Evolutionary conservation across 352 stramenopile species (phyloP).

Genomic region (Globisporangium carolinianum): DNA sequence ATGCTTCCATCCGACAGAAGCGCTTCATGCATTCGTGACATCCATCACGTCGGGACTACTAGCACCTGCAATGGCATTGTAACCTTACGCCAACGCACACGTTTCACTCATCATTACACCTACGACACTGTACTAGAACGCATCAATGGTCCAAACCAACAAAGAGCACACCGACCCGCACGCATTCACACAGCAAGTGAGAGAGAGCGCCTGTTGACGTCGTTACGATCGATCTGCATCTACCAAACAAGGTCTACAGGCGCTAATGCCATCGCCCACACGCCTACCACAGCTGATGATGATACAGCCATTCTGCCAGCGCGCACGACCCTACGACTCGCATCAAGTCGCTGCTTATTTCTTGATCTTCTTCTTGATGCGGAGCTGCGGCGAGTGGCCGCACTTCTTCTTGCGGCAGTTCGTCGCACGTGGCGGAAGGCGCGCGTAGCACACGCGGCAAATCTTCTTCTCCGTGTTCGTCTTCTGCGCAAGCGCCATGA

Average conservation of each 20-base stretch:
- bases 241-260: constrained; percentile 1
- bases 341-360: constrained; percentile 37
- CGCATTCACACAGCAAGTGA: constrained; percentile 1
- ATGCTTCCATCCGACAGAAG: no score
- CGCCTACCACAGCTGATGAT: background rate
- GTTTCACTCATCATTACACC: no score
- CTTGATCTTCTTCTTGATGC: constrained; percentile 99
- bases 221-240: constrained; percentile 3
- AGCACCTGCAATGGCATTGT: no score
- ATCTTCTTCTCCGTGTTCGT: constrained; percentile 99
- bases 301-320: no score
- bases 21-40: no score
- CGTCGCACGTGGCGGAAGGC: constrained; percentile 96
- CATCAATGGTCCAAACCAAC: no score
- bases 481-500: constrained; percentile 97
- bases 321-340: no score
- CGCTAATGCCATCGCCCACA: background rate
- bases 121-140: no score
- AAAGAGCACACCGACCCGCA: no score
- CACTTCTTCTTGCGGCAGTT: constrained; percentile 99
- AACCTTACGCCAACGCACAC: no score
- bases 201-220: constrained; percentile 11
- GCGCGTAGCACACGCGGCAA: constrained; percentile 99
- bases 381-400: constrained; percentile 99
- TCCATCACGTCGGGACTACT: no score